Evolutionary conservation across 2,329 filamentous ascomycete genomes (phyloP).

Genomic region (Drechslera avenae): DNA sequence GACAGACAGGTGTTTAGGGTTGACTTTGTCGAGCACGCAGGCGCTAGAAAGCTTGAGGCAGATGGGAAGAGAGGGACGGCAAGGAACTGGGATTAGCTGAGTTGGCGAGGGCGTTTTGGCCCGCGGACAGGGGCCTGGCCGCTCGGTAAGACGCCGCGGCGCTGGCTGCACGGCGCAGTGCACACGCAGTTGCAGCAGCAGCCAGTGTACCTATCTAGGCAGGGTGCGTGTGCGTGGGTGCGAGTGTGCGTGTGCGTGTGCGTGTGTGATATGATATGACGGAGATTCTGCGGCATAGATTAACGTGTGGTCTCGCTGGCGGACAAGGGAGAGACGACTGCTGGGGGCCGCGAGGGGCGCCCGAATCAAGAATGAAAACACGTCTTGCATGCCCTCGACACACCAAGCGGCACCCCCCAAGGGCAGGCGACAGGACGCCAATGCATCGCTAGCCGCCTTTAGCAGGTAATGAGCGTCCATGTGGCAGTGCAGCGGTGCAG

Average conservation of each 20-base stretch:
- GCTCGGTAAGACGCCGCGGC: slow-evolving; percentile 22
- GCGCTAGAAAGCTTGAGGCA: slow-evolving; percentile 19
- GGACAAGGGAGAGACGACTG: neutral
- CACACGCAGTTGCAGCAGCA: neutral
- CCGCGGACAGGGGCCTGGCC: slow-evolving; percentile 24
- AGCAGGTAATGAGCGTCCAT: slow-evolving; percentile 29
- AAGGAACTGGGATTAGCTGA: slow-evolving; percentile 28
- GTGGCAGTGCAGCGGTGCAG: slow-evolving; percentile 32
- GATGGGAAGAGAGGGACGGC: slow-evolving; percentile 17
- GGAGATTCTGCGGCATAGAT: neutral
- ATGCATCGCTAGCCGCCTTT: slow-evolving; percentile 24
- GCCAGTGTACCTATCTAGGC: no score
- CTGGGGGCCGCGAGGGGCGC: neutral
- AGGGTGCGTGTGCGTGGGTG: slow-evolving; percentile 14
- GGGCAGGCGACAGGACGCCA: slow-evolving; percentile 1
- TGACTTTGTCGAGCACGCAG: slow-evolving; percentile 21
- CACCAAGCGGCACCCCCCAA: neutral
- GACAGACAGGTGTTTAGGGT: slow-evolving; percentile 21
- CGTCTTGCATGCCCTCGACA: slow-evolving; percentile 16
- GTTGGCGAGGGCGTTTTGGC: slow-evolving; percentile 28
- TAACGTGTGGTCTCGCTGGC: neutral
- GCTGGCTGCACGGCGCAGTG: slow-evolving; percentile 2
- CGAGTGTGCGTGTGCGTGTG: neutral
- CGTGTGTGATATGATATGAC: neutral
- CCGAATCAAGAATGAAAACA: slow-evolving; percentile 10